Evolutionary conservation across 2,329 filamentous ascomycete species (phyloP).

Genomic region (Apiospora kogelbergensis): DNA sequence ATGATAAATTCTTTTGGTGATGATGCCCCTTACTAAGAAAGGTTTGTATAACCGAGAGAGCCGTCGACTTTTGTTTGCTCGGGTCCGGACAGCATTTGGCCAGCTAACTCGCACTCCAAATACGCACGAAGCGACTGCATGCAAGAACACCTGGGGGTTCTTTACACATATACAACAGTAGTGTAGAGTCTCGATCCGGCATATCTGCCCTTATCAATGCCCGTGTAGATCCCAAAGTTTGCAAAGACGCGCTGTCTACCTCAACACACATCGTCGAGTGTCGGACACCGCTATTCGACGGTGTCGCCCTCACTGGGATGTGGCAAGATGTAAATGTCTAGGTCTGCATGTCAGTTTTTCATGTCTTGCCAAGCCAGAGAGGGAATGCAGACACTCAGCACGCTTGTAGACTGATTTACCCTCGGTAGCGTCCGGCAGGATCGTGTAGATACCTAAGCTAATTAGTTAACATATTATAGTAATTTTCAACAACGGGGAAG

Average conservation of each 20-base stretch:
- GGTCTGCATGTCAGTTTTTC: background rate
- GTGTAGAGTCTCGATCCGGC: background rate
- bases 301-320: background rate
- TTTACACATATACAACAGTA: background rate
- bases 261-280: background rate
- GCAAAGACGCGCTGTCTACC: background rate
- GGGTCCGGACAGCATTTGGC: background rate
- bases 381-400: background rate
- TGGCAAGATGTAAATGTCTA: background rate
- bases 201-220: background rate
- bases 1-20: background rate
- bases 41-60: background rate
- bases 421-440: background rate
- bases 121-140: background rate
- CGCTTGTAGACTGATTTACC: too few species aligned
- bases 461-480: too few species aligned
- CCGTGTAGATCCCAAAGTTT: background rate
- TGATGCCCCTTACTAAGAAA: background rate
- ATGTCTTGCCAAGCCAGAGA: background rate
- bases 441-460: background rate
- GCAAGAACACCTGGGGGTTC: background rate
- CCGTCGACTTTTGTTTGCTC: background rate
- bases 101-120: background rate
- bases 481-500: too few species aligned
- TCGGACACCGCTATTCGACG: background rate